Conservation (phyloP, 768 basidiomycete species). For the Lentinula raphanica region DNA sequence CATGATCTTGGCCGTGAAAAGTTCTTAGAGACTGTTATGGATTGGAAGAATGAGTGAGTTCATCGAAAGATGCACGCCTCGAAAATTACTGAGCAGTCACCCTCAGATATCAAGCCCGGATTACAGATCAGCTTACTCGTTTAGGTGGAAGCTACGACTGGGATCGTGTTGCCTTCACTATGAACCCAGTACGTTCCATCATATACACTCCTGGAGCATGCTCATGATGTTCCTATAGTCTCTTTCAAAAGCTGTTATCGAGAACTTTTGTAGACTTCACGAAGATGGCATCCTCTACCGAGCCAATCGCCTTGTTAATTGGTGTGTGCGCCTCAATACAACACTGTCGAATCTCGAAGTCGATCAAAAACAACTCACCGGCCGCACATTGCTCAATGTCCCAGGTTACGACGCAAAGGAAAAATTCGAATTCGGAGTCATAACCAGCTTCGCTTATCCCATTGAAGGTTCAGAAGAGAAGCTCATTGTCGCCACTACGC, state of each 20-base stretch:
- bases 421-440: conserved; percentile 93
- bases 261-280: conserved; percentile 86
- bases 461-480: conserved; percentile 87
- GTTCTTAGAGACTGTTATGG: conserved; percentile 87
- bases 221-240: conserved; percentile 30
- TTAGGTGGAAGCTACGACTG: conserved; percentile 95
- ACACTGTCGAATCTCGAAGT: conserved; percentile 99
- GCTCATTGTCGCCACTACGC: conserved; percentile 92
- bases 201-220: no score
- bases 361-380: conserved; percentile 84
- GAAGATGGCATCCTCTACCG: conserved; percentile 93
- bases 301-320: conserved; percentile 94
- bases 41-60: conserved; percentile 94
- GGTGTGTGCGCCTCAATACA: conserved; percentile 95
- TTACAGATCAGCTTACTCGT: conserved; percentile 82
- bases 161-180: conserved; percentile 92
- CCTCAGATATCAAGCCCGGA: conserved; percentile 83
- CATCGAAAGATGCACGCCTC: background rate
- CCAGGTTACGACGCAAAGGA: conserved; percentile 96
- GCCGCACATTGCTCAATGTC: conserved; percentile 80
- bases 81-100: background rate
- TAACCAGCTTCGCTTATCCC: conserved; percentile 93
- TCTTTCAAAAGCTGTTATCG: conserved; percentile 82
- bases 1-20: conserved; percentile 94
- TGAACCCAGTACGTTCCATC: conserved; percentile 64